These are phyloP conservation scores for Trichomonas tenax DNA, from an alignment of 208 protist species.

Conservation along the genomic window DNA sequence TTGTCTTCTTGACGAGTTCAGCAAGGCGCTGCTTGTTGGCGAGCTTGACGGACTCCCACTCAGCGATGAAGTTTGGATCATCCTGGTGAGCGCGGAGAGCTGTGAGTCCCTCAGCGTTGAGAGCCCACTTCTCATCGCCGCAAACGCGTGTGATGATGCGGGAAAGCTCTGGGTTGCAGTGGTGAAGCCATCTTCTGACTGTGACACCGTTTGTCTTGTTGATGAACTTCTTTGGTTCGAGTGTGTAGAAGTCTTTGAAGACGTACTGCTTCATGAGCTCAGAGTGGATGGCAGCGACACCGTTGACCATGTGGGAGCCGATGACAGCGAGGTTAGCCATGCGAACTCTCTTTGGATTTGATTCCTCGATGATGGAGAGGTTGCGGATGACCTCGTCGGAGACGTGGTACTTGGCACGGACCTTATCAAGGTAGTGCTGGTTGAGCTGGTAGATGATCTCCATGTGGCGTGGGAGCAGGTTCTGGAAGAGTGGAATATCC, in stretches of 20 bases:
- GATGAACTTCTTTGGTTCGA: constrained; percentile 57
- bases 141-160: neutral
- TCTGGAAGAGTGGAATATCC: constrained; percentile 49
- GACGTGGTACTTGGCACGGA: neutral
- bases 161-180: constrained; percentile 34
- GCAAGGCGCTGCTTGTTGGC: neutral
- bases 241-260: constrained; percentile 54
- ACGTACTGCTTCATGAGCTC: constrained; percentile 51
- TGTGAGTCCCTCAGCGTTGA: neutral
- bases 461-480: constrained; percentile 57
- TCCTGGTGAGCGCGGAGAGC: neutral
- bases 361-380: constrained; percentile 58
- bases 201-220: constrained; percentile 73
- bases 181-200: constrained; percentile 56
- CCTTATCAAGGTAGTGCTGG: constrained; percentile 44
- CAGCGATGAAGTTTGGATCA: neutral
- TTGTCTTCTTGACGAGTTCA: neutral
- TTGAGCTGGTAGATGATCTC: constrained; percentile 61
- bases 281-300: constrained; percentile 60
- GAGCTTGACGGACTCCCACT: neutral
- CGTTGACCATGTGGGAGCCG: constrained; percentile 57
- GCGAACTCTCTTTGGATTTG: constrained; percentile 31
- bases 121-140: neutral
- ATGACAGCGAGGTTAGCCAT: constrained; percentile 61
- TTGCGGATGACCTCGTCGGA: neutral